Evolutionary conservation across 805 yeast species (phyloP), one percentile per base, ranked within the genome.

Genomic region (Wilhelminamyces savonicus): DNA sequence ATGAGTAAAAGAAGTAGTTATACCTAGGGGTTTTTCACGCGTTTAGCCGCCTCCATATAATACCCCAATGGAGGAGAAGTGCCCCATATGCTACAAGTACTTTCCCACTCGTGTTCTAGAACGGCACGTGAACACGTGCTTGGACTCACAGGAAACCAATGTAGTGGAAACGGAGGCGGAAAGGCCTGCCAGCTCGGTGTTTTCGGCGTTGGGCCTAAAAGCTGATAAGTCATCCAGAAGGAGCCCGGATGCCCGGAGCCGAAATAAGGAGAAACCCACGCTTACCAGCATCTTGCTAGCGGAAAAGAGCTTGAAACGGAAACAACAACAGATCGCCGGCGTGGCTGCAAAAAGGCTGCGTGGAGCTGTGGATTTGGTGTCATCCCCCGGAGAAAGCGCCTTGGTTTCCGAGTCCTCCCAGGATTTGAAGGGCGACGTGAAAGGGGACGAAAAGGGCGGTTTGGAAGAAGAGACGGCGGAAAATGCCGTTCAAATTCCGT

Each of bases 111-210:
- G 31, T 4, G 41, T 52, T 13, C 44, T 63, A 5, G 69, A 62
- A 37, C 41, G 57, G 14, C 71, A 64, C 31, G 71, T 62, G 10
- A 64, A 64, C 31, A 30, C 44, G 11, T 64, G 71, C 32, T 47
- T 64, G 31, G 71, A 64, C 32, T 43, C 44, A 5, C 50, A 42
- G 13, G 61, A 51, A 17, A 13, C 16, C 10, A 21, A 21, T 20
- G 36, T 24, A 13, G 35, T 29, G 21, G 33, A 28, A 10, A 29
- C 28, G 23, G 22, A 24, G 14, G 36, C 30, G 30, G 26, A 29
- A 28, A 16, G 31, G 5, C 28, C 27, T 12, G 25, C 12, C n/a
- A 13, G 16, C 4, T 13, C 25, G 4, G 53, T 55, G 12, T 60
- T 62, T 39, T 44, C 49, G 10, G 60, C 56, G 1, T 34, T 62